Base-by-base conservation (phyloP, 2,329 filamentous ascomycete genomes). In the Colletotrichum horii region DNA sequence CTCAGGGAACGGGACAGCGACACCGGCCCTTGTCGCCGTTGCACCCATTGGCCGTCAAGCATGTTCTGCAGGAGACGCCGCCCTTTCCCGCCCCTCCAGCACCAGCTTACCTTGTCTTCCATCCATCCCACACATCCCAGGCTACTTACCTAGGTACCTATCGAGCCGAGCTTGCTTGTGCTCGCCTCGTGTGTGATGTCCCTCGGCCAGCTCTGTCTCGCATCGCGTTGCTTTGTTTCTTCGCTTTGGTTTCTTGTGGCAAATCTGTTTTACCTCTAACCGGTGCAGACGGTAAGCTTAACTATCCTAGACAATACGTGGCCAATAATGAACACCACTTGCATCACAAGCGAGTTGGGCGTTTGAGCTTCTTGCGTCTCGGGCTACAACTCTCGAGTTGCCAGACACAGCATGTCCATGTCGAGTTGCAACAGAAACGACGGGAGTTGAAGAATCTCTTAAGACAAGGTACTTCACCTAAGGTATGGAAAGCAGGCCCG, bases 31-130 rank as follows among this genome's bases (percentile, higher is more conserved):
- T 67, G 70, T 73, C 62, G 58, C 36, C n/a, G 73, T 69, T 60
- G 48, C 73, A 75, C 67, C 56, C 16, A 36, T 24, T 75, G 69
- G 56, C 36, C n/a, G 34, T 73, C 70, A 55, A 62, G 73, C 56
- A 73, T 75, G 64, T 73, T 65, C 73, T 75, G 73, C 73, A 75
- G 73, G 70, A 72, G 64, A 75, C 70, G 73, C 56, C 69, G 56
- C 32, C 30, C 73, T 73, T 64, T 75, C 73, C 73, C 73, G 73
- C 70, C 70, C 73, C 73, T 75, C 70, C 73, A 68, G 69, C 69
- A 68, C 69, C 64, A 65, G 55, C 66, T 30, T 58, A n/a, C 32
- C 28, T 61, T 65, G 36, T 65, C 58, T 61, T 32, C 58, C 16
- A 48, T 48, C 38, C 26, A 19, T 61, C 28, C 52, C 22, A 24